These are phyloP conservation scores for Allomyces macrogynus DNA, from an alignment of 192 early-diverging fungal genomes.

Conservation along the genomic window DNA sequence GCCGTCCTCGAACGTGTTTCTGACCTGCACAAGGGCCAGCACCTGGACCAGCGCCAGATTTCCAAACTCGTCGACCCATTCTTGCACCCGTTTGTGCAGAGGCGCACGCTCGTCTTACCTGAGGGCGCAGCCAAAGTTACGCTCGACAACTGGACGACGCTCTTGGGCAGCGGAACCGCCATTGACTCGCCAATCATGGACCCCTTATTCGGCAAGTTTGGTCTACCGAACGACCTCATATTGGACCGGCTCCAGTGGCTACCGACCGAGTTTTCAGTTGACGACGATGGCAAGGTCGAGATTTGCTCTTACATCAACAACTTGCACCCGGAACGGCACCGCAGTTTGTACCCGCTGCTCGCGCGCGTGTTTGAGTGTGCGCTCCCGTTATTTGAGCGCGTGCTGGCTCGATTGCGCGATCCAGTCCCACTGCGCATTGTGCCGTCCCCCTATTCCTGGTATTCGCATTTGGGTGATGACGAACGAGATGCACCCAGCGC, in stretches of 20 bases:
- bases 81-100: slow-evolving; percentile 17
- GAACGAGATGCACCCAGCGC: not conserved
- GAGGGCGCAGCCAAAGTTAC: not conserved
- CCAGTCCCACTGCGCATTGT: no score
- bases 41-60: slow-evolving; percentile 25
- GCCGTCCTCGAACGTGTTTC: slow-evolving; percentile 15
- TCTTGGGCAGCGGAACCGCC: no score
- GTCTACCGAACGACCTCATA: not conserved
- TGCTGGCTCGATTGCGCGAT: no score
- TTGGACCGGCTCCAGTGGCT: not conserved
- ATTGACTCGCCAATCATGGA: not conserved
- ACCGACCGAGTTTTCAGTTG: not conserved
- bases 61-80: no score
- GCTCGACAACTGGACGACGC: not conserved
- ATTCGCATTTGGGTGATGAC: not conserved
- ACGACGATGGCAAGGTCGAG: not conserved
- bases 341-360: no score
- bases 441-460: no score
- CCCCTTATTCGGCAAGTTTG: not conserved
- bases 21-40: slow-evolving; percentile 15
- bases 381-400: no score
- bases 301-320: no score
- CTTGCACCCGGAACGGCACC: no score
- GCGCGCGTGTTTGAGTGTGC: no score
- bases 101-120: not conserved